Evolutionary conservation across 2,329 filamentous ascomycete genomes (phyloP).

Genomic region (Colletotrichum godetiae): DNA sequence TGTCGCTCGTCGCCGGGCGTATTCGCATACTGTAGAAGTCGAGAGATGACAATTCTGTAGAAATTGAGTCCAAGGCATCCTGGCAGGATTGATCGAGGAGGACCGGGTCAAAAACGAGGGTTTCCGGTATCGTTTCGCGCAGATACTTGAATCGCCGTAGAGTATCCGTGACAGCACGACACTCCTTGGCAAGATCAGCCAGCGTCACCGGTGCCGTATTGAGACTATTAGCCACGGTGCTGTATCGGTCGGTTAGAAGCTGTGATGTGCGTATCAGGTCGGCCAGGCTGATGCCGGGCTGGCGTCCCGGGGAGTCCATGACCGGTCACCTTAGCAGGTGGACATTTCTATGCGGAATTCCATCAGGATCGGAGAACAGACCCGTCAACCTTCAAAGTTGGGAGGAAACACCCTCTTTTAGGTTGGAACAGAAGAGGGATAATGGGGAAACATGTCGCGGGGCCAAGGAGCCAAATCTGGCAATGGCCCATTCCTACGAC

Average conservation of each 20-base stretch:
- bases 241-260: slow-evolving; percentile 27
- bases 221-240: slow-evolving; percentile 28
- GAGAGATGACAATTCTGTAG: slow-evolving; percentile 19
- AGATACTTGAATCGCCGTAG: slow-evolving; percentile 30
- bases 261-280: slow-evolving; percentile 24
- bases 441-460: slow-evolving; percentile 20
- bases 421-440: background rate
- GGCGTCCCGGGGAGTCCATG: slow-evolving; percentile 35
- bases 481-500: slow-evolving; percentile 12
- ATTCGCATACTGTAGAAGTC: slow-evolving; percentile 27
- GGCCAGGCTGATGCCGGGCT: slow-evolving; percentile 28
- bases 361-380: slow-evolving; percentile 7
- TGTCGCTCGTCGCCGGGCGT: slow-evolving; percentile 19
- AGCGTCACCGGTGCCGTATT: slow-evolving; percentile 38
- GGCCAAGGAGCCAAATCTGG: slow-evolving; percentile 21
- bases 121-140: slow-evolving; percentile 18
- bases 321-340: slow-evolving; percentile 26
- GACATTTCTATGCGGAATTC: slow-evolving; percentile 2
- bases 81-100: slow-evolving; percentile 30
- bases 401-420: slow-evolving; percentile 27
- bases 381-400: background rate
- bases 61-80: slow-evolving; percentile 27
- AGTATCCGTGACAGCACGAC: slow-evolving; percentile 27
- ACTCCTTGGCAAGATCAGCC: slow-evolving; percentile 37
- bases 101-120: slow-evolving; percentile 10